Conservation (phyloP, 176 grass and related monocot genomes). For the Aechmea fasciata region DNA sequence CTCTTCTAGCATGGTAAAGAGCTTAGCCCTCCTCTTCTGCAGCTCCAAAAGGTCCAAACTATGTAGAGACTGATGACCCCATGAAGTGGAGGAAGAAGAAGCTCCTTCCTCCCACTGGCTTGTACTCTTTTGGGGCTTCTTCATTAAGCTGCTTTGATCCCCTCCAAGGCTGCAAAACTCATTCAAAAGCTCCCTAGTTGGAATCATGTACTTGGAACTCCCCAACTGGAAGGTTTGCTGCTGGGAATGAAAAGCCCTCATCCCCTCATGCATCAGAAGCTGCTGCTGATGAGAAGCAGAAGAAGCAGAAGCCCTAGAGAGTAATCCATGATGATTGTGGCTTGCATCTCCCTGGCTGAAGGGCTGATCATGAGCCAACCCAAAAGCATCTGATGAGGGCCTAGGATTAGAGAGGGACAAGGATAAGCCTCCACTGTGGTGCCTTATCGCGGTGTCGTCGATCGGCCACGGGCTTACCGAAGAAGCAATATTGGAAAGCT, state of each 20-base stretch:
- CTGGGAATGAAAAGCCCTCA: not conserved
- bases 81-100: not conserved
- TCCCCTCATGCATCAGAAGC: not conserved
- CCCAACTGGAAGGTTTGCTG: conserved; percentile 8
- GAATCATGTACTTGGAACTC: conserved; percentile 6
- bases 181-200: conserved; percentile 14
- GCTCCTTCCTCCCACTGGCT: not conserved
- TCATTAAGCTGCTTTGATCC: not conserved
- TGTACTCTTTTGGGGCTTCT: not conserved
- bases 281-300: not conserved
- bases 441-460: not conserved
- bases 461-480: conserved; percentile 2
- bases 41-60: conserved; percentile 13
- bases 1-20: conserved; percentile 17
- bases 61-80: not conserved
- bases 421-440: not conserved
- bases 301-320: not conserved
- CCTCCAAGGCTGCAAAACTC: conserved; percentile 17
- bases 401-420: conserved; percentile 1
- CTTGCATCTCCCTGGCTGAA: not conserved
- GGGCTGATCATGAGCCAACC: not conserved
- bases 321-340: not conserved
- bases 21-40: conserved; percentile 19
- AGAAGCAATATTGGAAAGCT: not conserved
- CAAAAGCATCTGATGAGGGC: not conserved